A percentile compares a stretch with the other conserved stretches of the same genome.
Evolutionary conservation across 208 protist genomes (phyloP).

Genomic region (Trypanosoma cruzi): DNA sequence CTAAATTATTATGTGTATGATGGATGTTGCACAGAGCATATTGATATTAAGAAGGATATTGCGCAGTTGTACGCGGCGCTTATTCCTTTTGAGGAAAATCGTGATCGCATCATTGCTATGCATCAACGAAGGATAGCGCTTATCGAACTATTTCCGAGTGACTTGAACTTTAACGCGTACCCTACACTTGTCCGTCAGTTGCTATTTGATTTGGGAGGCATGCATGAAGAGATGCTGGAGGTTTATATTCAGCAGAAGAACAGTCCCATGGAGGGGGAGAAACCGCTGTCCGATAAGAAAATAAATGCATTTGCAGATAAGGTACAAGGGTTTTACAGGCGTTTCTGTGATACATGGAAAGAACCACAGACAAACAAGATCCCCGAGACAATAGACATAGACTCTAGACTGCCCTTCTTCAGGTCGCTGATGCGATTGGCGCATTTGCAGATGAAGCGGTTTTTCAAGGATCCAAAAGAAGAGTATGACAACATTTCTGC

Average conservation of each 20-base stretch:
- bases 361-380: slow-evolving; percentile 46
- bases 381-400: slow-evolving; percentile 60
- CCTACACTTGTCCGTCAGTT: slow-evolving; percentile 79
- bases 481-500: slow-evolving; percentile 79
- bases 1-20: slow-evolving; percentile 85
- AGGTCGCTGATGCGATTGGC: slow-evolving; percentile 71
- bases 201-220: slow-evolving; percentile 78
- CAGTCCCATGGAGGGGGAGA: slow-evolving; percentile 38
- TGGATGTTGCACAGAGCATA: slow-evolving; percentile 81
- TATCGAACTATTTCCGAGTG: slow-evolving; percentile 63
- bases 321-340: slow-evolving; percentile 52
- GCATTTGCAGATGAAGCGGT: slow-evolving; percentile 58
- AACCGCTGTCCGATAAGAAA: slow-evolving; percentile 61
- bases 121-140: slow-evolving; percentile 64
- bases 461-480: slow-evolving; percentile 47
- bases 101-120: slow-evolving; percentile 72
- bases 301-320: slow-evolving; percentile 71
- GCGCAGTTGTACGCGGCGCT: slow-evolving; percentile 62
- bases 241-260: slow-evolving; percentile 68
- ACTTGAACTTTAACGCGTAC: slow-evolving; percentile 92
- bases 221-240: slow-evolving; percentile 71
- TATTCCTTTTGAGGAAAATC: slow-evolving; percentile 63
- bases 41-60: slow-evolving; percentile 75
- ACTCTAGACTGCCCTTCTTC: slow-evolving; percentile 80
- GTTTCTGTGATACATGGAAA: slow-evolving; percentile 86